Evolutionary conservation across 192 early-diverging fungal species (phyloP), one percentile per base, ranked within the genome.

Genomic region (Coemansia sp.): DNA sequence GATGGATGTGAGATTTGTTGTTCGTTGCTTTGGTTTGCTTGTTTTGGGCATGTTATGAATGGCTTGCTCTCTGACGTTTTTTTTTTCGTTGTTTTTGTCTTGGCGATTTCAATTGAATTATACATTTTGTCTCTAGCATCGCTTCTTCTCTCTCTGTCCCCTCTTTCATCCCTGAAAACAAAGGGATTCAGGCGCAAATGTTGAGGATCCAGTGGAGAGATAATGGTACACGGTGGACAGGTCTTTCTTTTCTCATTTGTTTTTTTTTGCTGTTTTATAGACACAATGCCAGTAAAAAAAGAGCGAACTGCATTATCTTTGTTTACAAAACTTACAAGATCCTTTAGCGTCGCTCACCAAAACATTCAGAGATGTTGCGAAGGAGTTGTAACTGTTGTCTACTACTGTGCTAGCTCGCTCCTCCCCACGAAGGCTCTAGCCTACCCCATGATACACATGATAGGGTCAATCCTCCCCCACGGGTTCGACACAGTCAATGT

Each of bases 261-360:
- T 61, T 61, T 3, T 45, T 40, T 43, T 43, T 60, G 23, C 6
- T 61, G 12, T 49, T 61, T 5, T 61, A 48, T 23, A 43, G 12
- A 4, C 39, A 62, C 43, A 51, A 62, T 18, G 40, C 59, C 59
- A 43, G 43, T 31, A 37, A 60, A 7, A n/a, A 60, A 60, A 37
- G 18, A 42, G 39, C 59, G 7, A 60, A 60, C 43, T 43, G 59
- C 29, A 34, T 31, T 23, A 6, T 30, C 7, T 37, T 35, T 4
- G 13, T 35, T 35, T 35, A 35, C 40, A 18, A 1, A 43, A n/a
- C n/a, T 43, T 16, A 43, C 40, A 43, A 43, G n/a, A n/a, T n/a
- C n/a, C n/a, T 43, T 2, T 3, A 16, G 48, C 48, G n/a, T 26
- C 13, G 8, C 23, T 26, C 12, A 7, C 5, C 21, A 49, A 6